These are phyloP conservation scores for Coemansia sp. DNA, from an alignment of 192 early-diverging fungal species.

Conservation along the genomic window DNA sequence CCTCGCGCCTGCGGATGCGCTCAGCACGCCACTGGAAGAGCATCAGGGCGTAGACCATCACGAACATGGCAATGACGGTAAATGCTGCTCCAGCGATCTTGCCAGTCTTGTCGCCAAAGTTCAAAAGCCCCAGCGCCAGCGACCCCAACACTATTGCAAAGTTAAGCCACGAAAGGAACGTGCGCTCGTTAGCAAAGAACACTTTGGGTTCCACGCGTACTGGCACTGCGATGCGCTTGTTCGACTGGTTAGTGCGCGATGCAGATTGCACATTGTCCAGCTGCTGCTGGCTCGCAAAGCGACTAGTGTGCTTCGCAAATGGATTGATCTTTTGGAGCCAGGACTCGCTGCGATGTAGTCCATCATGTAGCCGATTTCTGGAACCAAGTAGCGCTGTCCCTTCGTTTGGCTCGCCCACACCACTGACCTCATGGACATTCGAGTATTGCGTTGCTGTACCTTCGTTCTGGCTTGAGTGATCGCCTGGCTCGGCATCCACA, in stretches of 20 bases:
- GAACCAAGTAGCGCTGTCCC: slow-evolving; percentile 29
- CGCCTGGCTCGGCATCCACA: slow-evolving; percentile 37
- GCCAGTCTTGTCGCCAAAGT: slow-evolving; percentile 79
- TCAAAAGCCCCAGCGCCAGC: slow-evolving; percentile 73
- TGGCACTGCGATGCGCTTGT: slow-evolving; percentile 73
- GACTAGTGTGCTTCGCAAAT: slow-evolving; percentile 6
- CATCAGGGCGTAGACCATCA: slow-evolving; percentile 77
- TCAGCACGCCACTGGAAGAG: slow-evolving; percentile 75
- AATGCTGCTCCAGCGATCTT: slow-evolving; percentile 69
- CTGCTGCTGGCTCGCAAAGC: slow-evolving; percentile 2
- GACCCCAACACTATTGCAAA: slow-evolving; percentile 76
- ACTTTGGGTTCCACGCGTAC: slow-evolving; percentile 87
- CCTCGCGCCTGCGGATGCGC: slow-evolving; percentile 63
- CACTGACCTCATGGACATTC: slow-evolving; percentile 13
- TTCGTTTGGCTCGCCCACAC: slow-evolving; percentile 13
- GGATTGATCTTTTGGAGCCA: slow-evolving; percentile 42
- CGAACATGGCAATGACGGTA: slow-evolving; percentile 66
- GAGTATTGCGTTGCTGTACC: slow-evolving; percentile 28
- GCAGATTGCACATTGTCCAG: slow-evolving; percentile 18
- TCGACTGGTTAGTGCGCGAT: slow-evolving; percentile 25
- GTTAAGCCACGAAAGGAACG: slow-evolving; percentile 87
- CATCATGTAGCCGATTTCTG: not conserved
- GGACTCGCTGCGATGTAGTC: slow-evolving; percentile 2
- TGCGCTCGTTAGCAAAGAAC: slow-evolving; percentile 94
- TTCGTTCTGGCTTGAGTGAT: slow-evolving; percentile 39